Percentiles rank a stretch among this genome's conserved stretches.
Conservation (phyloP, 768 basidiomycete genomes). For the Naganishia vishniacii region DNA sequence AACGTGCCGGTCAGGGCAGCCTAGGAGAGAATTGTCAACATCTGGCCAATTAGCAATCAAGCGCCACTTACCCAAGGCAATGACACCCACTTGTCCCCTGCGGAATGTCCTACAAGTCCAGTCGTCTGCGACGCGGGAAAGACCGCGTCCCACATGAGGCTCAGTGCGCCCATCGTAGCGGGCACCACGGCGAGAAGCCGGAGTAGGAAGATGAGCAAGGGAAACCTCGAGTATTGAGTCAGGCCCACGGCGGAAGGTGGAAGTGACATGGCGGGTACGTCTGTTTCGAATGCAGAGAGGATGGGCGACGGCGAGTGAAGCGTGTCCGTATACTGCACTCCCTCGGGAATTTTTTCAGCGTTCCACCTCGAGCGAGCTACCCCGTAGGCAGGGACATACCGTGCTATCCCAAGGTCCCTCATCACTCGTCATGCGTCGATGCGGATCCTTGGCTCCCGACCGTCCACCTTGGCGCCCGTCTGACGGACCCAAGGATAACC, state of each 20-base stretch:
- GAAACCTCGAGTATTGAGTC: slow-evolving; percentile 23
- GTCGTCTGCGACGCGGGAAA: slow-evolving; percentile 31
- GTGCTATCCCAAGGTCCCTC: slow-evolving; percentile 7
- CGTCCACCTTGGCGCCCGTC: neutral
- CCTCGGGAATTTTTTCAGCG: neutral
- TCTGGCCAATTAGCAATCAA: neutral
- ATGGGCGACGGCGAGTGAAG: slow-evolving; percentile 8
- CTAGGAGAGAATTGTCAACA: slow-evolving; percentile 49
- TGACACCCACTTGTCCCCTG: slow-evolving; percentile 35
- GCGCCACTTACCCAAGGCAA: slow-evolving; percentile 42
- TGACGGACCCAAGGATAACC: neutral
- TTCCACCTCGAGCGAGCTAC: neutral
- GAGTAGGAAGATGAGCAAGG: slow-evolving; percentile 33
- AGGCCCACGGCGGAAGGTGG: neutral
- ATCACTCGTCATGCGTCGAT: neutral
- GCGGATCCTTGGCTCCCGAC: neutral
- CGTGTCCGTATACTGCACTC: slow-evolving; percentile 4
- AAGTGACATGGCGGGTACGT: slow-evolving; percentile 7
- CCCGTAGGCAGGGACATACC: neutral
- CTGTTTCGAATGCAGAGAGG: slow-evolving; percentile 12
- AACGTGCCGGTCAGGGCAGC: slow-evolving; percentile 80
- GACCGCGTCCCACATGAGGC: slow-evolving; percentile 15
- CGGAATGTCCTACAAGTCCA: slow-evolving; percentile 31
- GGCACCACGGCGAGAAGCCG: slow-evolving; percentile 44
- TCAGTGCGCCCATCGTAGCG: slow-evolving; percentile 20